Percentiles rank a stretch among this genome's conserved stretches.
Conservation (phyloP, 2,329 filamentous ascomycete genomes). For the Pseudogymnoascus sp. region DNA sequence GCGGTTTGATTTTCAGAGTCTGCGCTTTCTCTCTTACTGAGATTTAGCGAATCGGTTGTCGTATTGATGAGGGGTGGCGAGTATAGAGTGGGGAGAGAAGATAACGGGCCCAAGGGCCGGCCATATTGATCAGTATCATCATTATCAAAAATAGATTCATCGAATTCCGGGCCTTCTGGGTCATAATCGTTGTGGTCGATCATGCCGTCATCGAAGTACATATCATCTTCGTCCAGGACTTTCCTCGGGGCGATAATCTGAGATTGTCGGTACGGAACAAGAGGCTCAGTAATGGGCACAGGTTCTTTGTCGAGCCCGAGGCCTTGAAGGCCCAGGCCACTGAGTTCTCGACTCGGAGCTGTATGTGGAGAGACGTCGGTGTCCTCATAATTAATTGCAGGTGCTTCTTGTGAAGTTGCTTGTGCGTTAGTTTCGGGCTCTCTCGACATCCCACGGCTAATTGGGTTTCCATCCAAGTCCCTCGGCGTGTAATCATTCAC, state of each 20-base stretch:
- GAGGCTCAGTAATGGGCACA: constrained; percentile 20
- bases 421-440: constrained; percentile 28
- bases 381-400: neutral
- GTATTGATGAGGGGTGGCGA: constrained; percentile 19
- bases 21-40: constrained; percentile 2
- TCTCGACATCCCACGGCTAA: constrained; percentile 48
- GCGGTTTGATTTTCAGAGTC: neutral
- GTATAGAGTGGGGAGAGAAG: constrained; percentile 23
- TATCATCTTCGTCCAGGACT: constrained; percentile 45
- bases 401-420: neutral
- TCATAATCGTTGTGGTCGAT: constrained; percentile 38
- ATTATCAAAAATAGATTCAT: constrained; percentile 66
- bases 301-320: neutral
- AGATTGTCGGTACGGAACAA: neutral
- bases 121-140: constrained; percentile 56
- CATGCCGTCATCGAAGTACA: constrained; percentile 61
- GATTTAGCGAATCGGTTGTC: constrained; percentile 15
- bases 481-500: constrained; percentile 49
- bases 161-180: constrained; percentile 49
- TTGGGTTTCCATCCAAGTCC: constrained; percentile 45
- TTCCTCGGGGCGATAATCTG: constrained; percentile 1
- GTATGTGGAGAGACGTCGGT: neutral
- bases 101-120: constrained; percentile 37
- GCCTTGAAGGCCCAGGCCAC: neutral
- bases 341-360: neutral